phyloP scores from a whole-genome alignment of 306 rosid species.

The Inga oerstediana region DNA sequence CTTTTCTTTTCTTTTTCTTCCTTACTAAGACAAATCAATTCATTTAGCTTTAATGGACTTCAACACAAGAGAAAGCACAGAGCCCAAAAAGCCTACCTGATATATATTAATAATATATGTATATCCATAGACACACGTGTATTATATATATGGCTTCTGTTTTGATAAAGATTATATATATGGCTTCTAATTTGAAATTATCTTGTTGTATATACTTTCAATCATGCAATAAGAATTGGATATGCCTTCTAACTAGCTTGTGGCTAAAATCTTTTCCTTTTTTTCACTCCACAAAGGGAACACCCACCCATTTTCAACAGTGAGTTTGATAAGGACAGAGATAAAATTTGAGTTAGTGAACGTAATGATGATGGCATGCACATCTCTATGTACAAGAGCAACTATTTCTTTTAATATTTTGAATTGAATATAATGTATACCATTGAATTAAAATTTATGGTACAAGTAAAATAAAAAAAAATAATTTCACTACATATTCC shows the following conservation, averaged over 20 bases:
- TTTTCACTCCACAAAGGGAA: background rate
- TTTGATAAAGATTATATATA: no score
- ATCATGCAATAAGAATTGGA: background rate
- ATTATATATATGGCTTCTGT: background rate
- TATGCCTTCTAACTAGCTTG: background rate
- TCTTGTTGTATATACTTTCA: background rate
- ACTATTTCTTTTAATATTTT: background rate
- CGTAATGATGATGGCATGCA: background rate
- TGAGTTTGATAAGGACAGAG: background rate
- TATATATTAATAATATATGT: background rate
- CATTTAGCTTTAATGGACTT: background rate
- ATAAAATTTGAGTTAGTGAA: constrained; percentile 2
- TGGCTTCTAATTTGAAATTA: background rate
- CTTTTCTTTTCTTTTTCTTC: background rate
- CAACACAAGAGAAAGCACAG: background rate
- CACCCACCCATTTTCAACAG: background rate
- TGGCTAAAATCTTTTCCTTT: background rate
- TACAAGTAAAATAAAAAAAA: no score
- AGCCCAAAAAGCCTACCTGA: background rate
- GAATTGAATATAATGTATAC: no score
- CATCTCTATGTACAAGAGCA: background rate
- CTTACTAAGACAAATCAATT: constrained; percentile 10
- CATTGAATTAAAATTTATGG: background rate
- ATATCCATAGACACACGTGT: background rate
- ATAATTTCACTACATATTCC: no score